These are phyloP conservation scores for Tetragonia tetragonoides DNA, from an alignment of 148 eudicot genomes.

Conservation along the genomic window DNA sequence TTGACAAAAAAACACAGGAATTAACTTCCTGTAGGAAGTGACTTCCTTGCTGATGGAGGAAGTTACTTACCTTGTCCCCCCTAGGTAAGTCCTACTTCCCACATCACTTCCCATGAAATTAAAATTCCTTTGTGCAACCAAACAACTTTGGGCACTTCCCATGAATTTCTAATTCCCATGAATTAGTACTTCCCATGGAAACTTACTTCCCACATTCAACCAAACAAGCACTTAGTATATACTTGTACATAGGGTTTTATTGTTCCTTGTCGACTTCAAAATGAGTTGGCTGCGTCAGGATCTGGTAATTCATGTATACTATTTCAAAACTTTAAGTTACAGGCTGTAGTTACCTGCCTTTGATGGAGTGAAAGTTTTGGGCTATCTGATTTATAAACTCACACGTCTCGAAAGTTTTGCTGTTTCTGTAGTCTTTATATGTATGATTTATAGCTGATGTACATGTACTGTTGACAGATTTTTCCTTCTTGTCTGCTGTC, in stretches of 20 bases:
- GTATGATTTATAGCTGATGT: neutral
- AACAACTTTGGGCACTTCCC: too few species aligned
- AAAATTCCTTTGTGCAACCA: too few species aligned
- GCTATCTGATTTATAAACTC: neutral
- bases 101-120: too few species aligned
- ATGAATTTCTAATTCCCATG: too few species aligned
- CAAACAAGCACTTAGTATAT: too few species aligned
- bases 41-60: too few species aligned
- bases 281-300: slow-evolving; percentile 4
- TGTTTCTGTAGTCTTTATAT: neutral
- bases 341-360: slow-evolving; percentile 14
- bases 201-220: too few species aligned
- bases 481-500: neutral
- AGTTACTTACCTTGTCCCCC: too few species aligned
- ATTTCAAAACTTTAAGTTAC: neutral
- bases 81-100: too few species aligned
- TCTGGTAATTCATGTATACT: slow-evolving; percentile 17
- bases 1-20: too few species aligned
- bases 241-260: slow-evolving; percentile 26
- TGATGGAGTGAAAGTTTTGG: slow-evolving; percentile 13
- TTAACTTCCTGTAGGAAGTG: too few species aligned
- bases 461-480: neutral
- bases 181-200: too few species aligned
- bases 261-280: neutral
- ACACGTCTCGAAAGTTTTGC: neutral